Base-by-base conservation (phyloP, 2,329 filamentous ascomycete genomes). In the Epichloe aotearoae region DNA sequence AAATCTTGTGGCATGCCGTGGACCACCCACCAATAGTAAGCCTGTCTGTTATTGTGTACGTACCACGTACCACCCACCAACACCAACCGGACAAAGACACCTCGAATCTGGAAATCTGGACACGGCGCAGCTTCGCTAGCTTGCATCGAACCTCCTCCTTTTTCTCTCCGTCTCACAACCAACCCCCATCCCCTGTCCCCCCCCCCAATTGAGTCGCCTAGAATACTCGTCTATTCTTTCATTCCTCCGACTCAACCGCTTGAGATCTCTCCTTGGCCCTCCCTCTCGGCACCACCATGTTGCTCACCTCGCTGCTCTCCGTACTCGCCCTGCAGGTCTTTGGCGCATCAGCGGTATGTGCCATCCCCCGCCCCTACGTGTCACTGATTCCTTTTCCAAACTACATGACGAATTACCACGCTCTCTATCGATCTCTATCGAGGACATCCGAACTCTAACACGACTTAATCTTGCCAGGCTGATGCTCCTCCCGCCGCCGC, bases 281-380 rank as follows among this genome's bases (percentile, higher is more conserved):
- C 26, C 39, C 17, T 10, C 19, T 36, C 38, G 15, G 34, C 20
- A 10, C 33, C 48, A 46, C 33, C 41, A 53, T 53, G 52, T 34
- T 53, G 49, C 47, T 53, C 42, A n/a, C 49, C 33, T 49, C 49
- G 42, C n/a, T 51, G 46, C 45, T 53, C 20, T 49, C 52, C 7
- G 41, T 50, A 33, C 49, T 53, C 34, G 46, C 46, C 19, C 38
- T 53, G 52, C 52, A 51, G 11, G 49, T 51, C 42, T 46, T 53
- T n/a, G 52, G 52, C 44, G 37, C 43, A 4, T 33, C n/a, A 12
- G 52, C 52, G 42, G 52, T 51, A 53, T 30, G 49, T 46, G 15
- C 43, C 5, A 6, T 20, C 23, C 14, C 15, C 37, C 11, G 11
- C 20, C 8, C 37, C 12, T 14, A 5, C 26, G 14, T 20, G 6